Evolutionary conservation across 2,329 filamentous ascomycete species (phyloP), one percentile per base, ranked within the genome.

Genomic region (Furcasterigmium furcatum): DNA sequence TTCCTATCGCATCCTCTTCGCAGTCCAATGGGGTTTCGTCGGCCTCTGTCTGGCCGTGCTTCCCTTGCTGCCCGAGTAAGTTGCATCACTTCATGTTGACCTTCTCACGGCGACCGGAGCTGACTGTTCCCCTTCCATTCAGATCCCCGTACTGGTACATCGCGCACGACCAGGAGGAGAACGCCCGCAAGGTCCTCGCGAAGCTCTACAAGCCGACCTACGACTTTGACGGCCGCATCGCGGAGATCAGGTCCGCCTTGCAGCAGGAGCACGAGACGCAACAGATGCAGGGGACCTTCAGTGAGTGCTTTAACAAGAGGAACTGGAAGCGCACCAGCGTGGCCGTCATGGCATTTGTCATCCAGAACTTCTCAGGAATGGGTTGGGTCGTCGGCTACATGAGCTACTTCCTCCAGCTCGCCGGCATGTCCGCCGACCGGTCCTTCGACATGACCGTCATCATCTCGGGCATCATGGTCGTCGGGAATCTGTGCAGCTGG

Each of bases 201-300:
- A 58, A 55, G 29, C 56, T 64, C 16, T 58, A 65, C 44, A 43
- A 44, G 18, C 36, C 51, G 3, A 47, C 52, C 30, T 60, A 58
- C 66, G 2, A 54, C 79, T 77, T 53, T 43, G 42, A 56, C 20
- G 60, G 66, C 30, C 59, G 68, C 41, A 68, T 80, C 38, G 71
- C 77, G 25, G 80, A 81, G 76, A 80, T 81, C 68, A 68, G 69
- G 52, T 76, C 77, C 58, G 73, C 71, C 32, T 69, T 80, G 40
- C 74, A 79, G 38, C 67, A 80, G 30, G 77, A 81, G 61, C 67
- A 49, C 39, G 19, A 63, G 10, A 18, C 34, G 5, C n/a, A 36
- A 9, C 34, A 36, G 34, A n/a, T 13, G 4, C 38, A 40, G 38
- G 38, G 38, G 6, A 75, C 51, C 49, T 60, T 70, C 46, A 56